Conservation (phyloP, 805 yeast genomes). For the Pichia scutulata region DNA sequence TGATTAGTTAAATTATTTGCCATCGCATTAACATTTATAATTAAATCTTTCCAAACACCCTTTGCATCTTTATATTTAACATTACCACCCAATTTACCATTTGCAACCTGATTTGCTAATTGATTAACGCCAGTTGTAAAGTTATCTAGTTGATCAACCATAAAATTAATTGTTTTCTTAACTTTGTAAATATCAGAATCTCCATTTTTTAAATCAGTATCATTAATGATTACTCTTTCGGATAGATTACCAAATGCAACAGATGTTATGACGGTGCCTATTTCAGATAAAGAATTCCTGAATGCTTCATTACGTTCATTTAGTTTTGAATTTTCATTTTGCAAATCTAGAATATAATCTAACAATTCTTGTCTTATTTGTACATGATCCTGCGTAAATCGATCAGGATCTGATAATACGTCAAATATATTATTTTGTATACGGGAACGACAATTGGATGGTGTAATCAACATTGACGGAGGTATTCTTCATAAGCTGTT, state of each 20-base stretch:
- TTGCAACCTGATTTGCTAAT: slow-evolving; percentile 84
- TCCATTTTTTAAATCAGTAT: slow-evolving; percentile 37
- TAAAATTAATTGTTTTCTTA: slow-evolving; percentile 73
- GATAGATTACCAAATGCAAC: slow-evolving; percentile 86
- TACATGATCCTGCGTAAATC: slow-evolving; percentile 17
- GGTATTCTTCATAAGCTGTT: not conserved
- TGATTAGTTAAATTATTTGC: slow-evolving; percentile 81
- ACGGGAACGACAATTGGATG: not conserved
- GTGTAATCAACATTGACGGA: not conserved
- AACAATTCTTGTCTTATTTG: slow-evolving; percentile 16
- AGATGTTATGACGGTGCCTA: slow-evolving; percentile 79
- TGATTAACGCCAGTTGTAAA: slow-evolving; percentile 78
- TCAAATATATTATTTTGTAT: not conserved
- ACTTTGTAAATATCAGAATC: slow-evolving; percentile 77
- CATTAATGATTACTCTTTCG: slow-evolving; percentile 68
- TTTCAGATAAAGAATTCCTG: slow-evolving; percentile 64
- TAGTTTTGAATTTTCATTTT: slow-evolving; percentile 14
- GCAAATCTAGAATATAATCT: slow-evolving; percentile 7
- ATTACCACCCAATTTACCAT: slow-evolving; percentile 86
- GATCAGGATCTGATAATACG: slow-evolving; percentile 16
- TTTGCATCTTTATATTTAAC: slow-evolving; percentile 79
- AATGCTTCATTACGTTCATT: slow-evolving; percentile 48
- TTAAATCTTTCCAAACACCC: slow-evolving; percentile 81
- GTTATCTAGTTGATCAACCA: slow-evolving; percentile 82
- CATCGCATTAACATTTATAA: slow-evolving; percentile 83